Percentiles rank a stretch among this genome's conserved stretches.
These are phyloP conservation scores for Mycena rebaudengoi DNA, from an alignment of 768 basidiomycete species.

Conservation along the genomic window DNA sequence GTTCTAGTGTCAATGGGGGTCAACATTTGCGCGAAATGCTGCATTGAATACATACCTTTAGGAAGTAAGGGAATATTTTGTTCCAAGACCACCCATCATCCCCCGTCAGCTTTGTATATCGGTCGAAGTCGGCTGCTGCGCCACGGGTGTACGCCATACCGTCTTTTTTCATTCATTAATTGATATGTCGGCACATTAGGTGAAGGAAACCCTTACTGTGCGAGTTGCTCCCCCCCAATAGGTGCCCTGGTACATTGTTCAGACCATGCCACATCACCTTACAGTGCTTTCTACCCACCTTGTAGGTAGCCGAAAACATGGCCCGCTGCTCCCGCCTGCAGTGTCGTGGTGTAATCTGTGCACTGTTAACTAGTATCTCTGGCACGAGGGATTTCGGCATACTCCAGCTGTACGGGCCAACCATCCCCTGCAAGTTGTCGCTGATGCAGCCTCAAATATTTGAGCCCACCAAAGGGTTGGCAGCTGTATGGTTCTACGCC, in stretches of 20 bases:
- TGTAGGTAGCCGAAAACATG: neutral
- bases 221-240: slow-evolving; percentile 4
- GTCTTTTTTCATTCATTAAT: neutral
- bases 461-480: too few species aligned
- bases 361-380: neutral
- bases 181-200: neutral
- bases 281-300: neutral
- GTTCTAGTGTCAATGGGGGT: slow-evolving; percentile 30
- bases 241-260: slow-evolving; percentile 2
- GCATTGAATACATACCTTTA: slow-evolving; percentile 26
- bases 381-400: neutral
- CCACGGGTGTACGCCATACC: slow-evolving; percentile 35
- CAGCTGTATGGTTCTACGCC: too few species aligned
- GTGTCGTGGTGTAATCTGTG: slow-evolving; percentile 14
- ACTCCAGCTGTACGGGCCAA: slow-evolving; percentile 14
- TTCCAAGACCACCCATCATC: slow-evolving; percentile 43
- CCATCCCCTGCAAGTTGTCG: too few species aligned
- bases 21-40: neutral
- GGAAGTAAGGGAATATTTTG: slow-evolving; percentile 32
- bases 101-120: slow-evolving; percentile 32
- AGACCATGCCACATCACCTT: neutral
- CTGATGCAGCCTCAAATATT: too few species aligned
- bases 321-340: slow-evolving; percentile 4
- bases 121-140: slow-evolving; percentile 37
- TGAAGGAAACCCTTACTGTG: slow-evolving; percentile 3